Conservation (phyloP, 805 yeast genomes). For the Middelhovenomyces tepae region DNA sequence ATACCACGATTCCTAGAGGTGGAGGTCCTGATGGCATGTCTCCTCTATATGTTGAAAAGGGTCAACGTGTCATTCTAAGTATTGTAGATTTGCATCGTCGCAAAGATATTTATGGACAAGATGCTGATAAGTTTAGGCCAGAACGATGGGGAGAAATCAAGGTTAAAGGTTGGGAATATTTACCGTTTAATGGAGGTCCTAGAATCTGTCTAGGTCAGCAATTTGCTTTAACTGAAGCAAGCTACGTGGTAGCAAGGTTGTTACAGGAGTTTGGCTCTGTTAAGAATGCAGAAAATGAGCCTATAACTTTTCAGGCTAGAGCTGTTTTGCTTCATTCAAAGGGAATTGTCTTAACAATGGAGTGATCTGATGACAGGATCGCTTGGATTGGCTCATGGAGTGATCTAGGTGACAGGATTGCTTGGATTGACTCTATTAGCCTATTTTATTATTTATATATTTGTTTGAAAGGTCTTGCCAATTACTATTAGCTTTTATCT, state of each 20-base stretch:
- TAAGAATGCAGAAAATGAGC: no score
- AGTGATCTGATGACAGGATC: no score
- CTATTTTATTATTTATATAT: no score
- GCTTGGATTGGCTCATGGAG: no score
- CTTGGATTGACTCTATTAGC: no score
- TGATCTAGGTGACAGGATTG: no score
- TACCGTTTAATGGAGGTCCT: constrained; percentile 42
- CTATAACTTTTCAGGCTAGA: no score
- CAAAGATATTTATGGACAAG: constrained; percentile 35
- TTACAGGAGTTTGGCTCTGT: constrained; percentile 26
- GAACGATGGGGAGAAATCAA: constrained; percentile 38
- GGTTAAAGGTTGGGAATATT: constrained; percentile 29
- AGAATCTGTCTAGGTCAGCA: constrained; percentile 42
- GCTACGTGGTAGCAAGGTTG: constrained; percentile 33
- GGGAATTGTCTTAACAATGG: no score
- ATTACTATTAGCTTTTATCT: no score
- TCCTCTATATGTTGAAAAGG: constrained; percentile 35
- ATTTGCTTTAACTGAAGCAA: constrained; percentile 39
- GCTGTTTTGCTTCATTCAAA: no score
- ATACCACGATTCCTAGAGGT: constrained; percentile 43
- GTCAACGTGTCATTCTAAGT: constrained; percentile 28
- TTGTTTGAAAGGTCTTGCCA: no score
- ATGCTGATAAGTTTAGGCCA: constrained; percentile 38
- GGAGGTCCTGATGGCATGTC: constrained; percentile 36
- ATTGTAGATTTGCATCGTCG: constrained; percentile 20